Conservation (phyloP, 371 early-diverging fungal genomes). For the Lichtheimia corymbifera region DNA sequence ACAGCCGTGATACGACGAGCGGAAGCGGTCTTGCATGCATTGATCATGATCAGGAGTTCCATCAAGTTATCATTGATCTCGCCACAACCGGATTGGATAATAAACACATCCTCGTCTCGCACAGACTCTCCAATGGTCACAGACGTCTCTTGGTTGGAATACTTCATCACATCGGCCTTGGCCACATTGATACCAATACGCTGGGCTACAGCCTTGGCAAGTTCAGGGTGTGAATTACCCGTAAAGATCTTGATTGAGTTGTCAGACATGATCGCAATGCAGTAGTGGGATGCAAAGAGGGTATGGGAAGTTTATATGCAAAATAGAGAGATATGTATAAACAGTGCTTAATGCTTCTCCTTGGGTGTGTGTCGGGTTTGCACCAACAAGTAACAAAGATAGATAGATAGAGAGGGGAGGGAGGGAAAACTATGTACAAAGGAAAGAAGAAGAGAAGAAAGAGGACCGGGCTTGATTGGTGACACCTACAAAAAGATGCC, state of each 20-base stretch:
- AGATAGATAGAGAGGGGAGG: constrained; percentile 1
- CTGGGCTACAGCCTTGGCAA: constrained; percentile 87
- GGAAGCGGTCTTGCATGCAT: constrained; percentile 95
- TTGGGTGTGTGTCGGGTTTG: no score
- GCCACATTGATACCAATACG: constrained; percentile 88
- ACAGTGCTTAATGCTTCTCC: no score
- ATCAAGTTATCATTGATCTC: constrained; percentile 94
- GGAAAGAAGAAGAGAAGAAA: neutral
- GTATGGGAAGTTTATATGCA: no score
- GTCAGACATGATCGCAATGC: constrained; percentile 35
- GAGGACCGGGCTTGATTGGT: neutral
- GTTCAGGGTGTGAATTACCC: constrained; percentile 95
- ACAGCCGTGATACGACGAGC: constrained; percentile 95
- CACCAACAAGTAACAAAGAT: neutral
- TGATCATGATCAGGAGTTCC: constrained; percentile 96
- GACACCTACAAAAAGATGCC: neutral
- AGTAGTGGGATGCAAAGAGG: neutral
- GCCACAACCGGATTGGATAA: constrained; percentile 88
- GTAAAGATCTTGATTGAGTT: constrained; percentile 88
- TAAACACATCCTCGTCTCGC: constrained; percentile 90
- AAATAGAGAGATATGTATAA: no score
- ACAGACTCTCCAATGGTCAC: constrained; percentile 97
- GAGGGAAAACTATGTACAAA: neutral
- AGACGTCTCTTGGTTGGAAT: constrained; percentile 96
- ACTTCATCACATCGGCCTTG: constrained; percentile 90